Base-by-base conservation (phyloP, 345 rosid species). In the Populus simonii region DNA sequence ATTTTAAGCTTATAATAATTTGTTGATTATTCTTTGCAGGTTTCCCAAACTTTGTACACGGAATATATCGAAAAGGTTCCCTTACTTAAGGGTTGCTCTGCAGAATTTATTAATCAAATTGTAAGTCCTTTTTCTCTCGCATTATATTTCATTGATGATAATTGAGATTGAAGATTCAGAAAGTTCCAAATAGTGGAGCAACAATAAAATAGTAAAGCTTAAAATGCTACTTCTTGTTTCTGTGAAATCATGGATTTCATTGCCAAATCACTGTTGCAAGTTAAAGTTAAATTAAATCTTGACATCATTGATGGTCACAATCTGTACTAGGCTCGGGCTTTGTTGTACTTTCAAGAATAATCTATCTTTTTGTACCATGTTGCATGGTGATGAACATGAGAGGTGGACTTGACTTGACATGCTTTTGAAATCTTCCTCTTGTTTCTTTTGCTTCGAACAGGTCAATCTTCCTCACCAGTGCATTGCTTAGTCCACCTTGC, bases 91-190 rank as follows among this genome's bases (percentile, higher is more conserved):
- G 97, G 84, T 71, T 96, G 99, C 79, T 94, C 99, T 17, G 69
- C 87, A 1, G 98, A 94, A 84, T 91, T 96, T 68, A 88, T 96
- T 27, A 91, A 88, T 77, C 99, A 96, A 83, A 91, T 96, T 62
- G 98, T 92, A 83, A 88, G 97, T 84, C 67, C 70, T 55, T 79
- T 39, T 59, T n/a, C 49, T 39, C 49, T 74, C 63, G 25, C 43
- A 68, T 66, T 25, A 38, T 43, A 62, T 65, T 27, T 17, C 36
- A 38, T n/a, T 8, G 35, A 23, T 68, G 53, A 35, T 45, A 63
- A 23, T 33, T 39, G 49, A 10, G 74, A n/a, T 59, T 3, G 7
- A 22, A 51, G 12, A 16, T 6, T 13, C 36, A 16, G 36, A 35
- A 62, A 27, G 9, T 35, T 27, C 71, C 15, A n/a, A 63, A 36